A percentile compares a stretch with the other conserved stretches of the same genome.
Conservation (phyloP, 306 rosid genomes). For the Sindora glabra region DNA sequence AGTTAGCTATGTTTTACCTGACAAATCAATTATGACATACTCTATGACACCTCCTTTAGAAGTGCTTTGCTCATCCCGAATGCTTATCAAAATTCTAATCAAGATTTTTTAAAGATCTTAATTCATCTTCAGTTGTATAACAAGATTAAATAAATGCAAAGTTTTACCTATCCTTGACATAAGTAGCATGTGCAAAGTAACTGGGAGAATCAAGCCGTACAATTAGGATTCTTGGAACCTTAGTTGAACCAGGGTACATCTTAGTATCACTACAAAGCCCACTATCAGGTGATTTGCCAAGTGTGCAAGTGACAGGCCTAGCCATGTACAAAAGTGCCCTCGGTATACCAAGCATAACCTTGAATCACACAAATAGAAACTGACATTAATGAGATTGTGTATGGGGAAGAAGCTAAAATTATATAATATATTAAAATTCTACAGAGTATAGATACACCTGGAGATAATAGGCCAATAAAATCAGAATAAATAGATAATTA, state of each 20-base stretch:
- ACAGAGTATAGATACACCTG: too few relatives aligned
- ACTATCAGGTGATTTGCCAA: conserved; percentile 53
- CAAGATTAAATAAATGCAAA: neutral
- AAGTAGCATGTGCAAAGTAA: conserved; percentile 63
- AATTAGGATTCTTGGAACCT: conserved; percentile 37
- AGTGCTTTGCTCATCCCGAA: conserved; percentile 46
- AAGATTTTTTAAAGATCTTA: neutral
- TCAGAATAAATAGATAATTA: too few relatives aligned
- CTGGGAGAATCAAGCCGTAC: conserved; percentile 80
- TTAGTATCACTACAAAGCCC: conserved; percentile 52
- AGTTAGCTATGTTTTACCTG: conserved; percentile 33
- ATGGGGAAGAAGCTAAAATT: neutral
- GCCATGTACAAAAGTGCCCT: conserved; percentile 80
- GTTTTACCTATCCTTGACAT: conserved; percentile 65
- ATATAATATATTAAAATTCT: too few relatives aligned
- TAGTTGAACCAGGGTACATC: conserved; percentile 43
- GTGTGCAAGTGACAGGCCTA: conserved; percentile 71
- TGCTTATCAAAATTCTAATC: conserved; percentile 62
- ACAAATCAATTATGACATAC: conserved; percentile 54
- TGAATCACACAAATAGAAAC: neutral
- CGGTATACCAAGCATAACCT: conserved; percentile 60
- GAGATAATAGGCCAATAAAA: too few relatives aligned
- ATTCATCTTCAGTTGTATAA: neutral
- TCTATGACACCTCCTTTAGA: conserved; percentile 25
- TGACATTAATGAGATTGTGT: neutral